phyloP scores from a whole-genome alignment of 352 stramenopile species.

The Phytophthora macrochlamydospora region DNA sequence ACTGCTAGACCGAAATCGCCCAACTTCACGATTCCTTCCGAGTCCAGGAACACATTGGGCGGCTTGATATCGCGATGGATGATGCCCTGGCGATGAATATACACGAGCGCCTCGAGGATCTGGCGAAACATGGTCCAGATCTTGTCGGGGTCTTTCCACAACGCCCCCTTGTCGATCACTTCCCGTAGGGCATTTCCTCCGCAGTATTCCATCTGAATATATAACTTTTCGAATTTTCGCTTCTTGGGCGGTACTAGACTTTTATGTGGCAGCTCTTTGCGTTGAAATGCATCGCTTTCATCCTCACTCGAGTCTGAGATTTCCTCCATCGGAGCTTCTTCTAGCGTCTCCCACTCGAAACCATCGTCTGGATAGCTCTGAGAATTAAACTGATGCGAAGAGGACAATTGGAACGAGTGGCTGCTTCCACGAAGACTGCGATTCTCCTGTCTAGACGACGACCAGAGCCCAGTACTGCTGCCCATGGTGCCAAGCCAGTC shows the following conservation, averaged over 20 bases:
- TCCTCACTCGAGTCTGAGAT: slow-evolving; percentile 42
- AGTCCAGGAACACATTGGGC: slow-evolving; percentile 95
- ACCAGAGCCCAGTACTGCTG: slow-evolving; percentile 66
- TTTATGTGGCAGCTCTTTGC: slow-evolving; percentile 23
- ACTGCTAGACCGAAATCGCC: slow-evolving; percentile 96
- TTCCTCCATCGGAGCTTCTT: slow-evolving; percentile 55
- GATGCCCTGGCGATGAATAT: slow-evolving; percentile 94
- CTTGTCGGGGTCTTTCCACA: slow-evolving; percentile 87
- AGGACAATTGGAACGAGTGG: slow-evolving; percentile 39
- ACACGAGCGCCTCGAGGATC: slow-evolving; percentile 94
- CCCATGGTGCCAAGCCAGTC: slow-evolving; percentile 82
- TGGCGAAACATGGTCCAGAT: slow-evolving; percentile 96
- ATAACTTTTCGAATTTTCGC: slow-evolving; percentile 78
- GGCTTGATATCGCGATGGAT: slow-evolving; percentile 95
- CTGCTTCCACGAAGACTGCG: slow-evolving; percentile 56
- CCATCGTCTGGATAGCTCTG: slow-evolving; percentile 57
- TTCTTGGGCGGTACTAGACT: slow-evolving; percentile 30
- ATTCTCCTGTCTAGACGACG: slow-evolving; percentile 64
- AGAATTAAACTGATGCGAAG: slow-evolving; percentile 37
- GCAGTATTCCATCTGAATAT: slow-evolving; percentile 98
- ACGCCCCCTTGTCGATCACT: slow-evolving; percentile 91
- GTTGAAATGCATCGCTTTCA: slow-evolving; percentile 19
- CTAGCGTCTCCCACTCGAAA: slow-evolving; percentile 72
- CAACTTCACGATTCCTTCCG: slow-evolving; percentile 91
- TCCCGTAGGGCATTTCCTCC: slow-evolving; percentile 92